Conservation (phyloP, 2,329 filamentous ascomycete genomes). For the Verticillium albo-atrum region DNA sequence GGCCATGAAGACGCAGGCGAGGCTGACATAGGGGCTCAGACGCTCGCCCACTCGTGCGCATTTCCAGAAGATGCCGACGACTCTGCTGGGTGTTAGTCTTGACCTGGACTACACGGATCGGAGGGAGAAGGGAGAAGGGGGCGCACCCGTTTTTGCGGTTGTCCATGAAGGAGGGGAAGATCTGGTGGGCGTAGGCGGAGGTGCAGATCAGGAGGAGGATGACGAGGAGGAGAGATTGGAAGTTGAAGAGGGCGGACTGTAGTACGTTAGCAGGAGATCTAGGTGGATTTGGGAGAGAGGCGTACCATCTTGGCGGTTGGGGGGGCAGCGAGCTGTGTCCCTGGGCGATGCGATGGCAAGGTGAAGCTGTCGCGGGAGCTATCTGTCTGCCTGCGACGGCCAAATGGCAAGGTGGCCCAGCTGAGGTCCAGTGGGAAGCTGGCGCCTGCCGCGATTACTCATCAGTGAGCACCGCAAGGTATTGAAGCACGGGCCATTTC, state of each 20-base stretch:
- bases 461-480: neutral
- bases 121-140: too few species aligned
- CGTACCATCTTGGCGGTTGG: conserved; percentile 18
- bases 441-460: neutral
- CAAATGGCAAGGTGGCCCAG: neutral
- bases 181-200: conserved; percentile 85
- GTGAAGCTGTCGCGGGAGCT: neutral
- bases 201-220: conserved; percentile 95
- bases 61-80: conserved; percentile 93
- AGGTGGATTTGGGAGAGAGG: neutral
- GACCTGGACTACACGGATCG: conserved; percentile 4
- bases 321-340: neutral
- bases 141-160: conserved; percentile 83
- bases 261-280: conserved; percentile 2
- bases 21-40: conserved; percentile 89
- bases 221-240: conserved; percentile 92
- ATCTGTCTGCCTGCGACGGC: neutral
- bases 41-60: conserved; percentile 88
- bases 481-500: neutral
- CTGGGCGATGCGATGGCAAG: neutral
- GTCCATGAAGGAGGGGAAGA: conserved; percentile 87
- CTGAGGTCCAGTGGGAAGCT: too few species aligned
- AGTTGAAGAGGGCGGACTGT: conserved; percentile 96
- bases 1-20: conserved; percentile 92
- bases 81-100: conserved; percentile 34